Percentiles rank a stretch among this genome's conserved stretches.
Conservation (phyloP, 441 rosid genomes). For the Pelargonium myrrhifolium region DNA sequence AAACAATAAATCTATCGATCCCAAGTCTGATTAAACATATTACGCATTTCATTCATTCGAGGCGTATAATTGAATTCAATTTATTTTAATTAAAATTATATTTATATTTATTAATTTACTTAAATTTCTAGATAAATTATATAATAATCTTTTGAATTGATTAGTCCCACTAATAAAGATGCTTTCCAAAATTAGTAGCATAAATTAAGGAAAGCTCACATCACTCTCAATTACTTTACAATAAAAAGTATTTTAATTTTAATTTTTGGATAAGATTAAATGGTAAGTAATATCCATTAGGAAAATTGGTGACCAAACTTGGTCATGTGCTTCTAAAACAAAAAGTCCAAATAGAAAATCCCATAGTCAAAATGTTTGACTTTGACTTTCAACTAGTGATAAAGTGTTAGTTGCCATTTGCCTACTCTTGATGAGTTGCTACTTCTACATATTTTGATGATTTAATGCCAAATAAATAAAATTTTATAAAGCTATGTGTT, state of each 20-base stretch:
- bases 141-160: too few relatives aligned
- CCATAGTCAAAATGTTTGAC: background rate
- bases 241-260: background rate
- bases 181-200: background rate
- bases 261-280: background rate
- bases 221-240: background rate
- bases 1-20: too few relatives aligned
- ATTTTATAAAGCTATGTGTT: too few relatives aligned
- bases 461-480: too few relatives aligned
- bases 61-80: too few relatives aligned
- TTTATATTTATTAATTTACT: too few relatives aligned
- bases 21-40: too few relatives aligned
- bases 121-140: too few relatives aligned
- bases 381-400: background rate
- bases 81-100: too few relatives aligned
- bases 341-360: background rate
- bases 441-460: too few relatives aligned
- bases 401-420: background rate
- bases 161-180: too few relatives aligned
- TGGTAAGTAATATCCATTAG: background rate
- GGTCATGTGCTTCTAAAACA: background rate
- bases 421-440: background rate
- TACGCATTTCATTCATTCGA: too few relatives aligned
- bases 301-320: constrained; percentile 1
- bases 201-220: background rate